Evolutionary conservation across 2,329 filamentous ascomycete genomes (phyloP).

Genomic region (Plenodomus lindquistii): DNA sequence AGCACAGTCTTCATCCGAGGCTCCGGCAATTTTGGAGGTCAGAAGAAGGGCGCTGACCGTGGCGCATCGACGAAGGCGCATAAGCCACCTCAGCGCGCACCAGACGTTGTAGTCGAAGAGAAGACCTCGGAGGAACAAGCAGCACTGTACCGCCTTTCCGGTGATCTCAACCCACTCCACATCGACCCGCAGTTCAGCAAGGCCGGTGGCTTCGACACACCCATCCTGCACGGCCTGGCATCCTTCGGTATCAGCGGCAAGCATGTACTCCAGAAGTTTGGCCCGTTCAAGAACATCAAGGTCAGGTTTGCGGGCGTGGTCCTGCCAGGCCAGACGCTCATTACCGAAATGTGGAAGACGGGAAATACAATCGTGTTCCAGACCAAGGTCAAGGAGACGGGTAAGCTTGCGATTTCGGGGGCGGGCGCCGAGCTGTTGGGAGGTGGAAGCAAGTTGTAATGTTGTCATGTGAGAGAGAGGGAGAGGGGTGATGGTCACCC

Average conservation of each 20-base stretch:
- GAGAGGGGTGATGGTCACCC: too few relatives aligned
- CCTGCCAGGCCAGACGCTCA: conserved; percentile 81
- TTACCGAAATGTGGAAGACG: conserved; percentile 95
- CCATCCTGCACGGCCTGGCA: conserved; percentile 96
- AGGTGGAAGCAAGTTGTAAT: conserved; percentile 47
- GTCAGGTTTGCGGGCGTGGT: conserved; percentile 88
- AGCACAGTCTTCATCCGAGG: conserved; percentile 90
- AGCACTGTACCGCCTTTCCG: conserved; percentile 87
- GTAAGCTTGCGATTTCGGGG: conserved; percentile 82
- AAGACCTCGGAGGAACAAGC: conserved; percentile 89
- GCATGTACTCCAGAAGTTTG: conserved; percentile 83
- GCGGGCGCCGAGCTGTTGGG: conserved; percentile 76
- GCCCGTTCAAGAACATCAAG: conserved; percentile 87
- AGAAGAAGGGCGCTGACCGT: conserved; percentile 74
- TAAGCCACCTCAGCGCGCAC: conserved; percentile 72
- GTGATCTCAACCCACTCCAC: conserved; percentile 95
- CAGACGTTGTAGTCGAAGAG: conserved; percentile 83
- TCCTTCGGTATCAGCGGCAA: conserved; percentile 91
- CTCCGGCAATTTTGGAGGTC: conserved; percentile 85
- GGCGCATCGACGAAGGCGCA: conserved; percentile 81
- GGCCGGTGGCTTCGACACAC: conserved; percentile 90
- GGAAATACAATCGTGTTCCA: conserved; percentile 80
- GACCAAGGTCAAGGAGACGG: conserved; percentile 87
- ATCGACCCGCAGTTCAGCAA: conserved; percentile 94
- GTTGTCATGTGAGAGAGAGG: too few relatives aligned